Conservation (phyloP, 257 asterid genomes). For the Ballota nigra region DNA sequence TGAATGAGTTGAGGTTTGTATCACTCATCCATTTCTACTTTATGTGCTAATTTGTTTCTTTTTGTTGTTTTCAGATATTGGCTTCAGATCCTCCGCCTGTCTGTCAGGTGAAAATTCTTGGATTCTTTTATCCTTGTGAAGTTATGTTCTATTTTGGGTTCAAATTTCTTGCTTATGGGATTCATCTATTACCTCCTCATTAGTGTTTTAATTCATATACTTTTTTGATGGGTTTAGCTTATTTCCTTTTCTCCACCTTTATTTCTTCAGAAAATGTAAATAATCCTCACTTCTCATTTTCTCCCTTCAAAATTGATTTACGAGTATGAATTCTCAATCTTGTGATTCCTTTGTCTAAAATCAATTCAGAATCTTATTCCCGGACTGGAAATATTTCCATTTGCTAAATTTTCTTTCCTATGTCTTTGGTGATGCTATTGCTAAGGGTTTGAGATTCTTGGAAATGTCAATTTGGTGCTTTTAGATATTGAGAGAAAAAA, state of each 20-base stretch:
- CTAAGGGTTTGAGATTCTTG: conserved; percentile 23
- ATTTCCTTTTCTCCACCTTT: neutral
- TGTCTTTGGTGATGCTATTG: neutral
- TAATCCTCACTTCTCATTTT: no score
- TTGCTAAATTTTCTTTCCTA: conserved; percentile 6
- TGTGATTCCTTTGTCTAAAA: neutral
- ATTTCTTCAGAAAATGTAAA: neutral
- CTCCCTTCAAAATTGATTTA: neutral
- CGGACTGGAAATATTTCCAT: neutral
- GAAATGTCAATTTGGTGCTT: conserved; percentile 6
- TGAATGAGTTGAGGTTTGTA: conserved; percentile 15
- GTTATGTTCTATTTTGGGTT: conserved; percentile 18
- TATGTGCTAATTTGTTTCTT: conserved; percentile 12
- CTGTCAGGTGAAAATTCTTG: conserved; percentile 42
- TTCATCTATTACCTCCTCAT: no score
- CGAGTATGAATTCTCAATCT: neutral
- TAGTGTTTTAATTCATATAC: no score
- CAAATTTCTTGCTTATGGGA: conserved; percentile 18
- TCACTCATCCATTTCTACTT: conserved; percentile 10
- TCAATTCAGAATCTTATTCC: neutral
- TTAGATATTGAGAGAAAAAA: neutral
- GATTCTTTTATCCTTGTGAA: conserved; percentile 21
- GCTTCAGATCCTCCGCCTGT: conserved; percentile 63
- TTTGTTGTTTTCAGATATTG: conserved; percentile 56
- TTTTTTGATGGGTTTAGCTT: conserved; percentile 23